Conservation (phyloP, 768 basidiomycete genomes). For the Podaxis sp. region DNA sequence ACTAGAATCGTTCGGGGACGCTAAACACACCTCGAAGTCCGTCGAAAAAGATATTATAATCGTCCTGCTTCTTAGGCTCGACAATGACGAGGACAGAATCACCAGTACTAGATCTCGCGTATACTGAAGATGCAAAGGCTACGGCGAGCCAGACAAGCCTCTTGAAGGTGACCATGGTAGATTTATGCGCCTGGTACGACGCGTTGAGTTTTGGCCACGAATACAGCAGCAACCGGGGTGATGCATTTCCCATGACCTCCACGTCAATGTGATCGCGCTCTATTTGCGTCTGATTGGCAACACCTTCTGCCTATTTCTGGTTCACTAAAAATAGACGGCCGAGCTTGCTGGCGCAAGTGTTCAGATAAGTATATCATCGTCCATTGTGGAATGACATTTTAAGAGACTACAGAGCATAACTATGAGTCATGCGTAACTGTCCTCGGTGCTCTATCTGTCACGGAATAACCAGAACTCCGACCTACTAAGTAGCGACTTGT, state of each 20-base stretch:
- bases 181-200: conserved; percentile 9
- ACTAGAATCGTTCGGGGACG: neutral
- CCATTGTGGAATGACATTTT: too few species aligned
- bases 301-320: conserved; percentile 8
- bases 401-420: too few species aligned
- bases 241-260: conserved; percentile 22
- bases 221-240: conserved; percentile 11
- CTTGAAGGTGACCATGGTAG: conserved; percentile 38
- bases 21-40: conserved; percentile 63
- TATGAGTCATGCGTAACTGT: too few species aligned
- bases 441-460: too few species aligned
- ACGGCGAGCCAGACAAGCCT: conserved; percentile 34
- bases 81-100: conserved; percentile 84
- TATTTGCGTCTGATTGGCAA: conserved; percentile 26
- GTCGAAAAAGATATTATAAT: conserved; percentile 83
- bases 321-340: neutral
- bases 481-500: too few species aligned
- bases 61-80: conserved; percentile 66
- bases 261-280: conserved; percentile 28
- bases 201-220: conserved; percentile 12
- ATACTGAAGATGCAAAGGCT: conserved; percentile 28
- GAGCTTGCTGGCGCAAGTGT: too few species aligned
- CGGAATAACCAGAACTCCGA: too few species aligned
- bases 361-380: too few species aligned
- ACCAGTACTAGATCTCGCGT: conserved; percentile 78